Evolutionary conservation across 805 yeast genomes (phyloP).

Genomic region (Ogataea ramenticola): DNA sequence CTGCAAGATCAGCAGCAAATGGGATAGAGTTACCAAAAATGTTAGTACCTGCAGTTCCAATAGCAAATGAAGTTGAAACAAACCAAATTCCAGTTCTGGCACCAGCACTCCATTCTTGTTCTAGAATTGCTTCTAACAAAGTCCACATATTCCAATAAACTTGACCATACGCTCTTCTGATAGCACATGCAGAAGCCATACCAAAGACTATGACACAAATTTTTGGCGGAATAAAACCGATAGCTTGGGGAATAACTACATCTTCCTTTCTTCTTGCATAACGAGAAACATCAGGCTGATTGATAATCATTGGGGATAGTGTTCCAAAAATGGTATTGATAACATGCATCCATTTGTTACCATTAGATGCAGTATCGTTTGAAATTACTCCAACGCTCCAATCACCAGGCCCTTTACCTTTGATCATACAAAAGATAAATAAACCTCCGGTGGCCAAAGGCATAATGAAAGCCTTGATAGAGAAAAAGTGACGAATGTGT

Average conservation of each 20-base stretch:
- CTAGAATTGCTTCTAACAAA: conserved; percentile 18
- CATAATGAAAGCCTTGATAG: conserved; percentile 12
- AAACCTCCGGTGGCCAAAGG: conserved; percentile 15
- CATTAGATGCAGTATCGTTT: conserved; percentile 3
- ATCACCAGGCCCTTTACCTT: conserved; percentile 12
- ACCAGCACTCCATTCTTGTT: conserved; percentile 21
- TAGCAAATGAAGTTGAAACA: conserved; percentile 10
- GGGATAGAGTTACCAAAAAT: conserved; percentile 22
- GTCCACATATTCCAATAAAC: conserved; percentile 25
- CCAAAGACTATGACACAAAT: conserved; percentile 11
- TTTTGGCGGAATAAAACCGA: conserved; percentile 13
- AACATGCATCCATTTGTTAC: conserved; percentile 13
- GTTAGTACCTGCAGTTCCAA: conserved; percentile 24
- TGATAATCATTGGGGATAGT: conserved; percentile 20
- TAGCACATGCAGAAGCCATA: conserved; percentile 13
- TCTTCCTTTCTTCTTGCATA: conserved; percentile 12
- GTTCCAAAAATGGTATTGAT: conserved; percentile 19
- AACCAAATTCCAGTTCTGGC: conserved; percentile 19
- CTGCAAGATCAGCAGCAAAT: conserved; percentile 20
- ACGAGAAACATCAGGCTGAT: conserved; percentile 22
- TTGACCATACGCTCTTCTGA: conserved; percentile 13
- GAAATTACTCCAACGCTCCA: conserved; percentile 9
- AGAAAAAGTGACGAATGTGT: conserved; percentile 12
- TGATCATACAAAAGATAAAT: conserved; percentile 13
- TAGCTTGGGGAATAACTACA: conserved; percentile 11